Evolutionary conservation across 805 yeast species (phyloP), one percentile per base, ranked within the genome.

Genomic region (Komagataella phaffii): DNA sequence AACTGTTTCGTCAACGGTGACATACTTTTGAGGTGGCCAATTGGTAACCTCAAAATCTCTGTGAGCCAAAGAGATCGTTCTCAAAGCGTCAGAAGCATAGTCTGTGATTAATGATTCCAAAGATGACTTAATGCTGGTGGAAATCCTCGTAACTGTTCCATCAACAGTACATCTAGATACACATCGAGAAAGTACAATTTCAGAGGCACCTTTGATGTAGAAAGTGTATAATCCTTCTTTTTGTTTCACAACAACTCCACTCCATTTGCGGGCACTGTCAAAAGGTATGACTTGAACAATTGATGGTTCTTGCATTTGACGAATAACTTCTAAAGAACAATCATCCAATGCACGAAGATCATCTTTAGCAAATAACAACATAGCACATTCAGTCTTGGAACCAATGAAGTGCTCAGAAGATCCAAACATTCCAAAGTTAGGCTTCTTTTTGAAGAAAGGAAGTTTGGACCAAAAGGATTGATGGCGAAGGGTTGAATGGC

Each of bases 161-260:
- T 68, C 64, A 2, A 68, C 57, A 19, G 62, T 56, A 12, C 59
- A 57, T 53, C 64, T 65, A 53, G 60, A 71, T 1, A 77, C 67
- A 63, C 95, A 85, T 58, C 76, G 70, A 19, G 74, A 72, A 56
- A 85, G 74, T 12, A 93, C 76, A 54, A 93, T 77, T 67, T 93
- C 99, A 1, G 97, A 90, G 1, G 99, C 99, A 56, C 99, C 99
- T 69, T 93, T 93, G 53, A 87, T 70, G 56, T 77, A 83, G 51
- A 88, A 69, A 52, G 93, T 75, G 63, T 66, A 83, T 1, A 72
- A 59, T 17, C 70, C 72, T 7, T 73, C 73, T 12, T 69, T 65
- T 51, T 74, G 73, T 48, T 58, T 58, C 50, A 83, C 74, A 5
- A 89, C 82, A 18, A 88, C 67, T 46, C 93, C 96, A 60, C 95